A percentile compares a stretch with the other conserved stretches of the same genome.
phyloP scores from a whole-genome alignment of 345 rosid genomes.

The Corchorus olitorius region DNA sequence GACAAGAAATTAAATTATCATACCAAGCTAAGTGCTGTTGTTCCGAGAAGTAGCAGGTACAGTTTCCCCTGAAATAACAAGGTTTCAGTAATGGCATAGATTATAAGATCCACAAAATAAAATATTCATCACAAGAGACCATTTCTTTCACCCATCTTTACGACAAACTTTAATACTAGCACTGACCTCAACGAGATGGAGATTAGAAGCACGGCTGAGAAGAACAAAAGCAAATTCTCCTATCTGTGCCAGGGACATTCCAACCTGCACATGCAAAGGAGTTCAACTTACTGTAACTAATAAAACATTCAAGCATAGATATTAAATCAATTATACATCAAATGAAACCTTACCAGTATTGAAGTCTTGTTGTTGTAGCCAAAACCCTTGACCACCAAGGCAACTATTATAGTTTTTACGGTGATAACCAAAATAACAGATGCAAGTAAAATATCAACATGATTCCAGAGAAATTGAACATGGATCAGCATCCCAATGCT shows the following conservation, averaged over 20 bases:
- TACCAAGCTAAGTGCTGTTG: slow-evolving; percentile 85
- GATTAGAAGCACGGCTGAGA: slow-evolving; percentile 95
- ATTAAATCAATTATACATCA: slow-evolving; percentile 5
- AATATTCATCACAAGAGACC: no score
- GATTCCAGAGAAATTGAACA: slow-evolving; percentile 77
- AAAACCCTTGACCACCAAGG: slow-evolving; percentile 66
- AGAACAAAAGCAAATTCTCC: slow-evolving; percentile 99
- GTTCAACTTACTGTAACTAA: background rate
- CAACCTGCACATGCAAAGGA: slow-evolving; percentile 45
- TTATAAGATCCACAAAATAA: background rate
- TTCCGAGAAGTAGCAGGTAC: slow-evolving; percentile 90
- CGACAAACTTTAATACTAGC: background rate
- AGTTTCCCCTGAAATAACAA: slow-evolving; percentile 58
- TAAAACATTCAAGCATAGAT: background rate
- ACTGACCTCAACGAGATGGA: slow-evolving; percentile 90
- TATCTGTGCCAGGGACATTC: slow-evolving; percentile 93
- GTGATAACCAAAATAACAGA: slow-evolving; percentile 65
- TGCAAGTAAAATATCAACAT: slow-evolving; percentile 71
- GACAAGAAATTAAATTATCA: background rate
- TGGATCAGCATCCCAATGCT: slow-evolving; percentile 80
- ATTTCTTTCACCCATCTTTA: background rate
- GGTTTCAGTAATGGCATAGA: background rate
- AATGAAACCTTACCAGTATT: slow-evolving; percentile 54
- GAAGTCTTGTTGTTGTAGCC: slow-evolving; percentile 74
- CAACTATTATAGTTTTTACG: slow-evolving; percentile 55